Evolutionary conservation across 2,329 filamentous ascomycete genomes (phyloP), one percentile per base, ranked within the genome.

Genomic region (Sarocladium brachiariae): DNA sequence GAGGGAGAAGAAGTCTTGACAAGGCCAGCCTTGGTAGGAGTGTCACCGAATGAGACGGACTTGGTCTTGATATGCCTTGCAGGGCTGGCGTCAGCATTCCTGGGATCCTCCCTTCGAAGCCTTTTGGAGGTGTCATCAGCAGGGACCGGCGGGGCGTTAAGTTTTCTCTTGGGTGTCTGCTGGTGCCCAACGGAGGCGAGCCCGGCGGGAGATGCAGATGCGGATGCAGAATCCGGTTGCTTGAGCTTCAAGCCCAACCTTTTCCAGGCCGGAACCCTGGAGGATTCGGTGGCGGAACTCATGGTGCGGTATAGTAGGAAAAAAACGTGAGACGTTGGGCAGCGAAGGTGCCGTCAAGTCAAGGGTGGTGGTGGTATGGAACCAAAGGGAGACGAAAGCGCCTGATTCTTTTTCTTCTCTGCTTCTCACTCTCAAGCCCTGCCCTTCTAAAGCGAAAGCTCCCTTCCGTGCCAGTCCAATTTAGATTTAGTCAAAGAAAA

Each of bases 221-320:
- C 65, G 48, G 61, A 60, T 56, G 61, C 59, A 43, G 30, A 64
- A 47, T 61, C 57, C 57, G 58, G 58, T 55, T 64, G 61, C 66
- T 81, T 81, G 67, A 81, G 77, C 71, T 80, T 80, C 63, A 81
- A 74, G 66, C 79, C 78, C 72, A 81, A 74, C 71, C 76, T 74
- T 63, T 81, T 81, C 78, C 78, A 81, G 56, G 77, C 77, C 52
- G 78, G 78, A 55, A 76, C 69, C 58, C 70, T 70, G 67, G 70
- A 66, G 60, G 62, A 64, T 58, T 65, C 65, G 58, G 62, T 64
- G 61, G 70, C 63, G 58, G 69, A 70, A 58, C 66, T 70, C 69
- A 75, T 74, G 63, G 59, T 66, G 58, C 13, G 43, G 27, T 4
- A 33, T 21, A 41, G 37, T 41, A 24, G 16, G 43, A 5, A 13